phyloP scores from a whole-genome alignment of 306 rosid species.

The Citrullus colocynthis region DNA sequence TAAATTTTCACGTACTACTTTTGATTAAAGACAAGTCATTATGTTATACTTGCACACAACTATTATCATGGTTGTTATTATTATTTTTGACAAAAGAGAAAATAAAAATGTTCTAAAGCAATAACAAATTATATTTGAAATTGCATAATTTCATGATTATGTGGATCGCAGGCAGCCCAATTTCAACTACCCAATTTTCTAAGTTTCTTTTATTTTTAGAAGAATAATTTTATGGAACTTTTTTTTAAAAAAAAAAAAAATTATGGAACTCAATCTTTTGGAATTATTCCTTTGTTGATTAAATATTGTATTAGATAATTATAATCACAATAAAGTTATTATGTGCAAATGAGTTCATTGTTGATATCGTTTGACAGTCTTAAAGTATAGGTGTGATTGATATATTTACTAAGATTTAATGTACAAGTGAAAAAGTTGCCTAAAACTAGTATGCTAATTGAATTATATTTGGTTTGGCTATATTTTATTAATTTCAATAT shows the following conservation, averaged over 20 bases:
- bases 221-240: not conserved
- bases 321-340: not conserved
- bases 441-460: no score
- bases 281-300: not conserved
- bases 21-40: no score
- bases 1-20: no score
- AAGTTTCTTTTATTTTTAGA: not conserved
- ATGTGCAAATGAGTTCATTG: not conserved
- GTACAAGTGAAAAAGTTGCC: no score
- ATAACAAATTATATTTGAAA: not conserved
- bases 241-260: no score
- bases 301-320: not conserved
- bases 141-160: not conserved
- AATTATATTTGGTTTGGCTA: no score
- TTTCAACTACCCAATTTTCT: not conserved
- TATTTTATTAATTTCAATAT: no score
- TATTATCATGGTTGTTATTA: no score
- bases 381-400: not conserved
- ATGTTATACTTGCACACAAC: no score
- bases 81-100: no score
- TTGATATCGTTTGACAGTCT: not conserved
- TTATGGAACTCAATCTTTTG: not conserved
- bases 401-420: not conserved
- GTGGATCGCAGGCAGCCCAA: not conserved
- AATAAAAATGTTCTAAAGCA: no score